Percentiles rank a stretch among this genome's conserved stretches.
Conservation (phyloP, 2,329 filamentous ascomycete species). For the Atkinsonella hypoxylon region DNA sequence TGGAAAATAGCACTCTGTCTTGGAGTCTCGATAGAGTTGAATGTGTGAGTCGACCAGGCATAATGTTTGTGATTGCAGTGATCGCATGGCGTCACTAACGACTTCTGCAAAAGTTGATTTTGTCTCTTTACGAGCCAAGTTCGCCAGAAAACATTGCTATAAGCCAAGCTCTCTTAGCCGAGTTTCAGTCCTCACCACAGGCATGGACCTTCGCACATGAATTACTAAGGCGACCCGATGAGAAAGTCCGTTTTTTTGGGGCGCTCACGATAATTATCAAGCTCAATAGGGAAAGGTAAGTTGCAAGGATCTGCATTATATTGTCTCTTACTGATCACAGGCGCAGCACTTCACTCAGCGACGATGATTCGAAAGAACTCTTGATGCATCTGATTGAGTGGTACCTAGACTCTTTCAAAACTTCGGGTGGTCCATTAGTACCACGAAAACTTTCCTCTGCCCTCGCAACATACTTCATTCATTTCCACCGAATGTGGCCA, state of each 20-base stretch:
- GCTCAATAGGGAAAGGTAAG: conserved; percentile 75
- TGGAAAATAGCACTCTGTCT: conserved; percentile 11
- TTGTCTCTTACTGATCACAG: conserved; percentile 1
- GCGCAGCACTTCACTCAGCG: conserved; percentile 36
- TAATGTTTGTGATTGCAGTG: not conserved
- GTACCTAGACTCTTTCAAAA: conserved; percentile 43
- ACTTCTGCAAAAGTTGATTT: conserved; percentile 29
- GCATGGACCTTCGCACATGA: conserved; percentile 81
- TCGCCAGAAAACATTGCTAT: conserved; percentile 33
- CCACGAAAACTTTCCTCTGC: conserved; percentile 67
- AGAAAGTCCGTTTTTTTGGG: conserved; percentile 81
- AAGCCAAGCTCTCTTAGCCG: conserved; percentile 63
- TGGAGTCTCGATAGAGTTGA: conserved; percentile 14
- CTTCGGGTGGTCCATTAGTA: conserved; percentile 46
- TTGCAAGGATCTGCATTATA: conserved; percentile 12
- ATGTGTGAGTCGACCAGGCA: conserved; percentile 10
- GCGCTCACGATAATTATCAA: conserved; percentile 90
- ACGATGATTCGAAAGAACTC: conserved; percentile 46
- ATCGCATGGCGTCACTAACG: not conserved
- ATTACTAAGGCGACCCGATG: conserved; percentile 54
- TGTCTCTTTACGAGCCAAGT: conserved; percentile 41
- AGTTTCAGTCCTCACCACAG: conserved; percentile 63
- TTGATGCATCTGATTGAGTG: conserved; percentile 50
- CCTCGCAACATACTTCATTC: conserved; percentile 62
- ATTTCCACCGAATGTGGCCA: conserved; percentile 57